Base-by-base conservation (phyloP, 345 rosid genomes). In the Erysimum cheiranthoides region DNA sequence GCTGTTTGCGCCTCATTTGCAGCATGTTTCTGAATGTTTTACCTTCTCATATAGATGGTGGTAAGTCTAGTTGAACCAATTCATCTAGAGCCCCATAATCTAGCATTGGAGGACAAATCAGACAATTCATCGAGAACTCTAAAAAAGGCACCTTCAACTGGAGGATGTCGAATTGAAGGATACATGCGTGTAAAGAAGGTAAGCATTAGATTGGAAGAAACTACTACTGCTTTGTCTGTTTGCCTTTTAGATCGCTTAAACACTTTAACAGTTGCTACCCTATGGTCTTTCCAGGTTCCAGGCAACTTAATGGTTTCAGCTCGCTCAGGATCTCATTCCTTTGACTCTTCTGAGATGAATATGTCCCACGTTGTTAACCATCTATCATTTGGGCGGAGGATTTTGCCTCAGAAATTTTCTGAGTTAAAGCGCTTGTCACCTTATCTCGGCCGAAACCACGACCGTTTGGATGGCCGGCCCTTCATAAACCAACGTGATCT, bases 91-190 rank as follows among this genome's bases (percentile, higher is more conserved):
- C 80, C 87, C 70, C 88, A 84, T 46, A 86, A 63, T 75, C 84
- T 81, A 25, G 85, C 86, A 60, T 53, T 84, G 71, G 91, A 86
- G 62, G 80, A 87, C 79, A 85, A 85, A 78, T 70, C 86, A 54
- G 77, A 75, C 54, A 83, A 80, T 77, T 42, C 71, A 34, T 79
- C 83, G 3, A 71, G 25, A 32, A 74, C 63, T 52, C 54, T 78
- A 16, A 93, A 90, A 84, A 83, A 89, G 75, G 98, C 99, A 63
- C 98, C 98, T 42, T 67, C 75, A 50, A 76, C 98, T 2, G 98
- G 98, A 61, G 99, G 99, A 72, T 95, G 99, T 50, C 88, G 93
- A 87, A 85, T 95, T 66, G 99, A 95, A 85, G 99, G 99, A 67
- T 85, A 89, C 83, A 91, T 95, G 53, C 91, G 96, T 51, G 96